Conservation (phyloP, 2,329 filamentous ascomycete genomes). For the Dactylonectria macrodidyma region DNA sequence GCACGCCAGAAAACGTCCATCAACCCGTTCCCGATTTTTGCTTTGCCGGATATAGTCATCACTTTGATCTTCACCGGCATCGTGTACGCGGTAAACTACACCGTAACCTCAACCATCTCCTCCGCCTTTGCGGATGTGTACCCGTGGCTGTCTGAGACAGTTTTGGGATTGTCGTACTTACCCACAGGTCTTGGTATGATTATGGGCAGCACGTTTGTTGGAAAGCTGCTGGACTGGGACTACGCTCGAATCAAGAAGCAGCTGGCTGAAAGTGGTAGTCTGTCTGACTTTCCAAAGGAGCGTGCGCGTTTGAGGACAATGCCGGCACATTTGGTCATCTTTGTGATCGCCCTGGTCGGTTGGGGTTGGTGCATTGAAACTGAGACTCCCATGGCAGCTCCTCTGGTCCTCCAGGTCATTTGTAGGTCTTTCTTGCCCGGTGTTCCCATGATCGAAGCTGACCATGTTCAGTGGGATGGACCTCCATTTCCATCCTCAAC, state of each 20-base stretch:
- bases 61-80: slow-evolving; percentile 51
- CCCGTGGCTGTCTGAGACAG: slow-evolving; percentile 49
- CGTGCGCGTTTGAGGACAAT: slow-evolving; percentile 24
- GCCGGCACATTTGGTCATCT: slow-evolving; percentile 19
- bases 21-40: slow-evolving; percentile 52
- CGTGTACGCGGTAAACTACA: slow-evolving; percentile 54
- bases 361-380: slow-evolving; percentile 30
- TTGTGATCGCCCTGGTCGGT: slow-evolving; percentile 20
- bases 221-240: slow-evolving; percentile 28
- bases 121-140: slow-evolving; percentile 49
- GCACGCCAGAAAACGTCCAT: slow-evolving; percentile 9
- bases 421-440: slow-evolving; percentile 3
- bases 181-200: slow-evolving; percentile 58
- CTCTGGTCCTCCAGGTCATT: slow-evolving; percentile 27
- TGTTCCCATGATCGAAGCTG: background rate
- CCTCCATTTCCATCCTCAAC: slow-evolving; percentile 29
- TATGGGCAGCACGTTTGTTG: slow-evolving; percentile 60
- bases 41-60: slow-evolving; percentile 49
- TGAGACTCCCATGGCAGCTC: slow-evolving; percentile 17
- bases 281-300: slow-evolving; percentile 20
- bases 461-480: slow-evolving; percentile 23
- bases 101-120: slow-evolving; percentile 53
- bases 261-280: background rate
- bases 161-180: slow-evolving; percentile 48
- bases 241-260: slow-evolving; percentile 23